Base-by-base conservation (phyloP, 768 basidiomycete species). In the Lentinula boryana region DNA sequence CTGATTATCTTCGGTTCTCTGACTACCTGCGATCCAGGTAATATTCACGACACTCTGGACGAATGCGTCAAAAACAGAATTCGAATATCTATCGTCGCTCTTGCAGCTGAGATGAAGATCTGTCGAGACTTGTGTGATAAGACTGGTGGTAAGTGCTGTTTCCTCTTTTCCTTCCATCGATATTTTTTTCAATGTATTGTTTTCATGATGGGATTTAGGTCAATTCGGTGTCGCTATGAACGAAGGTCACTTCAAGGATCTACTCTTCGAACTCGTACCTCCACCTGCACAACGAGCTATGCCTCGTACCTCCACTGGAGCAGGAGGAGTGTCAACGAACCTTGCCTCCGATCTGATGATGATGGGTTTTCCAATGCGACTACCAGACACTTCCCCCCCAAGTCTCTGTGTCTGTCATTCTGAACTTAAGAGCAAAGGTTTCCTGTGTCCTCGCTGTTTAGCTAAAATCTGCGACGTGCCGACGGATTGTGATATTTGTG, bases 41-140 rank as follows among this genome's bases (percentile, higher is more conserved):
- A 96, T 65, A 94, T 99, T 62, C 93, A 96, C 64, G 89, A 95
- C 63, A 95, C 95, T 0, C 79, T 99, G n/a, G 84, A 89, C n/a
- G 81, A 83, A 2, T 93, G 94, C 64, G 77, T 91, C 58, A 84
- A 83, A 63, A 88, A 87, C 70, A 91, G 88, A 69, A 89, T 97
- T 58, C 90, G 95, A 43, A 89, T 98, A 64, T 95, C 89, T 4
- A 84, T 98, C 56, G 93, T 99, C 40, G 93, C 95, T 1, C 83
- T 99, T 36, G 91, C 95, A 0, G 97, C 97, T 5, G 97, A 98
- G 72, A 96, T 98, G 89, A 98, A 98, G 72, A 92, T 99, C 38
- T 98, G 95, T 68, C 86, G 93, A 40, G 89, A 95, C 50, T 80
- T 98, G 21, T 91, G 89, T 65, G 91, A 93, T 58, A 89, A 91